Conservation (phyloP, 2,329 filamentous ascomycete species). For the Ophiostoma sp. region DNA sequence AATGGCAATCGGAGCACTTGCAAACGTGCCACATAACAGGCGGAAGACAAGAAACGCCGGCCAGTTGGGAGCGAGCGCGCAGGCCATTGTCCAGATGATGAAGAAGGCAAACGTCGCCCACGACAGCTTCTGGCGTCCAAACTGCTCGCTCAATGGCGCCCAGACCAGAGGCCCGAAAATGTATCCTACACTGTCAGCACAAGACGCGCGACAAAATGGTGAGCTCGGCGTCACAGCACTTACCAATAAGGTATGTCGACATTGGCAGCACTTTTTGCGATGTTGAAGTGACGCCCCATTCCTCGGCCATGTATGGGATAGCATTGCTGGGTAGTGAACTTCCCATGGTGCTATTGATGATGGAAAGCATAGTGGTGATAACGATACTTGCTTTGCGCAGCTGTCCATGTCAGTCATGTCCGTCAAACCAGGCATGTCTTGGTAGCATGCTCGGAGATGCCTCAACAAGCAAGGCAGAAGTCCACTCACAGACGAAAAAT, state of each 20-base stretch:
- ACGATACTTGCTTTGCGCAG: constrained; percentile 51
- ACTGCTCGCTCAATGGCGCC: constrained; percentile 61
- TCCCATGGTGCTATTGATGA: constrained; percentile 63
- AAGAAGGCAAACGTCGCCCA: constrained; percentile 45
- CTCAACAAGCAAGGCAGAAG: not conserved
- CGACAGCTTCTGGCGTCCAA: constrained; percentile 48
- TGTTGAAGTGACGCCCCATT: constrained; percentile 51
- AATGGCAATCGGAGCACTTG: constrained; percentile 56
- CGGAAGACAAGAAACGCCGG: constrained; percentile 50
- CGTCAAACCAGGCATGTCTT: too few relatives aligned
- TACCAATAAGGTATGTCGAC: constrained; percentile 49
- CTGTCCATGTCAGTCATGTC: not conserved
- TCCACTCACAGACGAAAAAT: constrained; percentile 38
- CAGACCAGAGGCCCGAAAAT: constrained; percentile 49
- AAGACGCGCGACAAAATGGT: not conserved
- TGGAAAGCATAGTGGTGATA: constrained; percentile 50
- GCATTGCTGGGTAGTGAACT: constrained; percentile 61
- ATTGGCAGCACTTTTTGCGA: constrained; percentile 51
- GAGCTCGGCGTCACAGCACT: not conserved
- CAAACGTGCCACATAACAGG: constrained; percentile 47
- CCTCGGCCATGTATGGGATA: constrained; percentile 49
- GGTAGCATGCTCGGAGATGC: too few relatives aligned
- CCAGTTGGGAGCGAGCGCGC: constrained; percentile 50
- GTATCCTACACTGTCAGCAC: constrained; percentile 13
- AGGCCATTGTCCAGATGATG: constrained; percentile 49